phyloP scores from a whole-genome alignment of 116 monocot species.

The Posidonia oceanica region DNA sequence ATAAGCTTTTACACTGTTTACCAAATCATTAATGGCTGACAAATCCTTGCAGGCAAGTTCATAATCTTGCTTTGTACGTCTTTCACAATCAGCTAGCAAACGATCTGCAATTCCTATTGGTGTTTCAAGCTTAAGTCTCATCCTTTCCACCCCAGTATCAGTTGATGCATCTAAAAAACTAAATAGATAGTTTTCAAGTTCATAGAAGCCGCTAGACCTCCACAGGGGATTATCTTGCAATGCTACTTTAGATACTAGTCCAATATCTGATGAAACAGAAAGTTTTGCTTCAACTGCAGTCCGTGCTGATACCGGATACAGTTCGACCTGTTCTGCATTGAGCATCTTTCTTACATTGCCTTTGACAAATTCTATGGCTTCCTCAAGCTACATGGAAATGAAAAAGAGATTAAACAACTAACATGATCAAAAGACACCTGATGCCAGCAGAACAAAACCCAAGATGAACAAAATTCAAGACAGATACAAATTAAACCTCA shows the following conservation, averaged over 20 bases:
- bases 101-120: constrained; percentile 80
- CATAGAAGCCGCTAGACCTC: constrained; percentile 64
- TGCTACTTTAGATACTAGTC: constrained; percentile 17
- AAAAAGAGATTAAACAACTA: neutral
- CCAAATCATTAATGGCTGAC: constrained; percentile 42
- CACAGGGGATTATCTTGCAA: constrained; percentile 50
- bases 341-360: constrained; percentile 60
- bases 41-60: constrained; percentile 47
- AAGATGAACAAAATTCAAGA: constrained; percentile 1
- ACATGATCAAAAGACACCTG: neutral
- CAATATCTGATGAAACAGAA: constrained; percentile 25
- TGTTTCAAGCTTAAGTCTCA: constrained; percentile 79
- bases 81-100: constrained; percentile 51
- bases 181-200: constrained; percentile 62
- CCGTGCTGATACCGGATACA: constrained; percentile 90
- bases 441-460: no score
- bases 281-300: constrained; percentile 79
- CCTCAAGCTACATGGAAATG: constrained; percentile 52
- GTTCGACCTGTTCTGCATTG: constrained; percentile 40
- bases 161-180: constrained; percentile 94
- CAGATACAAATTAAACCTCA: constrained; percentile 52
- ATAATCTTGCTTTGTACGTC: constrained; percentile 41
- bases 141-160: constrained; percentile 71
- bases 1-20: constrained; percentile 40
- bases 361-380: constrained; percentile 60